A percentile compares a stretch with the other conserved stretches of the same genome.
These are phyloP conservation scores for Hepatocystis sp. DNA, from an alignment of 169 alveolate genomes.

Conservation along the genomic window DNA sequence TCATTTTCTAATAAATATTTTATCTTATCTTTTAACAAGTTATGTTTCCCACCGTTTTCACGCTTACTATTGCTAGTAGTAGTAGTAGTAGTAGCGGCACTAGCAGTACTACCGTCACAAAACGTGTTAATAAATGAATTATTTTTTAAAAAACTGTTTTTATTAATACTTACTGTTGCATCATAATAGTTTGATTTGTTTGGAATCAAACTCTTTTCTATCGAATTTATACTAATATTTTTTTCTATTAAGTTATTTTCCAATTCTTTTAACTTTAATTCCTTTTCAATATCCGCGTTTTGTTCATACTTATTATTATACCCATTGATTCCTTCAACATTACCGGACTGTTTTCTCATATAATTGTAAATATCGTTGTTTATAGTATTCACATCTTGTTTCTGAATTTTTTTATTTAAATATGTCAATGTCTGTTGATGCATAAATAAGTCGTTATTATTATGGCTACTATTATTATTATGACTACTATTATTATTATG, in stretches of 20 bases:
- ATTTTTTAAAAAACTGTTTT: background rate
- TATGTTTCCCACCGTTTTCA: background rate
- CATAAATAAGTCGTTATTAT: background rate
- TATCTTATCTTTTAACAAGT: conserved; percentile 23
- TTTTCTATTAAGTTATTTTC: conserved; percentile 9
- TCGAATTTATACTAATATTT: background rate
- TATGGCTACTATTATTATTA: background rate
- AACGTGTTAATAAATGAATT: background rate
- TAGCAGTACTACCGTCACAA: background rate
- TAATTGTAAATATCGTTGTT: too few species aligned
- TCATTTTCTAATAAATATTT: conserved; percentile 25
- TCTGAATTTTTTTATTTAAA: too few species aligned
- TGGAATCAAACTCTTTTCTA: conserved; percentile 13
- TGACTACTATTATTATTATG: background rate
- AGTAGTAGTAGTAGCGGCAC: too few species aligned
- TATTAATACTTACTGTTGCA: background rate
- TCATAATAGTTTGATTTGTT: background rate
- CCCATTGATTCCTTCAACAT: background rate
- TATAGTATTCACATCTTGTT: too few species aligned
- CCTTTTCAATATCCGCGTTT: background rate
- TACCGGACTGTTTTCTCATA: background rate
- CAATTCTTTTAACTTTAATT: background rate
- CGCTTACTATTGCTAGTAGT: too few species aligned
- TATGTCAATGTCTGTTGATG: background rate
- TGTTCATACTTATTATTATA: background rate